phyloP scores from a whole-genome alignment of 2,329 filamentous ascomycete species.

The Aspergillus melleus region DNA sequence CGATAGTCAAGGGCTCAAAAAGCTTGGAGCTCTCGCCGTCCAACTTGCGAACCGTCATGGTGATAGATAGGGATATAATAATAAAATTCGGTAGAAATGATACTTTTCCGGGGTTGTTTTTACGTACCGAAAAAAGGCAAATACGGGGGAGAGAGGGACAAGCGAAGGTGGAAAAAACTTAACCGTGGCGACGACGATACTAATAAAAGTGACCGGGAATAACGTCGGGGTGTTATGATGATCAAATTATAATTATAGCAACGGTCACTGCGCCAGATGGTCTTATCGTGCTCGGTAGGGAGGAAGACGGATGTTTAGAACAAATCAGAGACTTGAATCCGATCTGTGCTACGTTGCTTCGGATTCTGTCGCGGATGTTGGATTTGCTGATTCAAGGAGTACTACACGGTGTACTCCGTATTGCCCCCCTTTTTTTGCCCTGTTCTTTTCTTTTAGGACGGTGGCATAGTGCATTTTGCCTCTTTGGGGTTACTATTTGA shows the following conservation, averaged over 20 bases:
- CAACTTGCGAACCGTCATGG: constrained; percentile 24
- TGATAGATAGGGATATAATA: background rate
- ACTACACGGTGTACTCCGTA: background rate
- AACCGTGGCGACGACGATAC: background rate
- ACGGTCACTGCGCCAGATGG: background rate
- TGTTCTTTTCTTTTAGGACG: too few relatives aligned
- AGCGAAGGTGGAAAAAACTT: background rate
- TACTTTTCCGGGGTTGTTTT: background rate
- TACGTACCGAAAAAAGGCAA: background rate
- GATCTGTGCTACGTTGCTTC: background rate
- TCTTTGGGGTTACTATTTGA: background rate
- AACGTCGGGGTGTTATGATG: background rate
- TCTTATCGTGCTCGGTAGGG: background rate
- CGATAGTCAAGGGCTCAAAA: constrained; percentile 46
- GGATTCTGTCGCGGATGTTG: background rate
- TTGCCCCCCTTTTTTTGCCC: background rate
- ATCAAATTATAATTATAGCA: background rate
- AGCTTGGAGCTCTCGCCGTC: constrained; percentile 36
- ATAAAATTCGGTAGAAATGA: too few relatives aligned
- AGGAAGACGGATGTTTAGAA: background rate
- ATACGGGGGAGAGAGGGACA: background rate
- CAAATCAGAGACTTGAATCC: background rate
- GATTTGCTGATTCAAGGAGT: background rate
- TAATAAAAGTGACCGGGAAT: background rate
- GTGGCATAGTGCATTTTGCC: too few relatives aligned